phyloP scores from a whole-genome alignment of 306 rosid species.

The Rosa multiflora region DNA sequence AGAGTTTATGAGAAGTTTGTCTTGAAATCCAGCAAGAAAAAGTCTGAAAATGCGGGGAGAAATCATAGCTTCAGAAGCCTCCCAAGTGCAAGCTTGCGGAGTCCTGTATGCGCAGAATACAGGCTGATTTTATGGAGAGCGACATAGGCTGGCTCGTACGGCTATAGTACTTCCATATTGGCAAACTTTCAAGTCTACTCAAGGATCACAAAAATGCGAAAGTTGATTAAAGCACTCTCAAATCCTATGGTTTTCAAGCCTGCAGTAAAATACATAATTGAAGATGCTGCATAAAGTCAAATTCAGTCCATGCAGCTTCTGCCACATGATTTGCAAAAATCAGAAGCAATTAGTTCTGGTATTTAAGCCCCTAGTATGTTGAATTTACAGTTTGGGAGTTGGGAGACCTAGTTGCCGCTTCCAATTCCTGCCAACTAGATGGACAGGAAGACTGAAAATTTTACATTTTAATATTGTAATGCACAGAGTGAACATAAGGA shows the following conservation, averaged over 20 bases:
- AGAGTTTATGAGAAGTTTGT: too few species aligned
- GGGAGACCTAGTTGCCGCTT: conserved; percentile 39
- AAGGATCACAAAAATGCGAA: not conserved
- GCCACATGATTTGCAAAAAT: conserved; percentile 9
- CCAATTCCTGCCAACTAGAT: conserved; percentile 36
- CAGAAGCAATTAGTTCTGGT: conserved; percentile 31
- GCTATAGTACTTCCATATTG: not conserved
- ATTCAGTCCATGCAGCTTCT: not conserved
- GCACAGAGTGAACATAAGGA: conserved; percentile 31
- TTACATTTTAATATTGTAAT: conserved; percentile 24
- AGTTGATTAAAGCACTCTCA: not conserved
- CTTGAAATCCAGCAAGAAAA: too few species aligned
- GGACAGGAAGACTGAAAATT: conserved; percentile 26
- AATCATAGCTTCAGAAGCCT: too few species aligned
- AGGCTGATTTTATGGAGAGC: not conserved
- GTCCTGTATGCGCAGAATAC: not conserved
- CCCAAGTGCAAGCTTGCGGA: too few species aligned
- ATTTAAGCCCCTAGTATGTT: conserved; percentile 29
- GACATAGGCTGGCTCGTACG: not conserved
- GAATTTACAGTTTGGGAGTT: conserved; percentile 56
- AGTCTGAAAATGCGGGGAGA: too few species aligned
- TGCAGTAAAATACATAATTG: not conserved
- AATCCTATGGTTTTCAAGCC: not conserved
- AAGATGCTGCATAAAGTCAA: not conserved
- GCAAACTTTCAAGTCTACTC: not conserved